Evolutionary conservation across 164 flowering plant genomes (phyloP), one percentile per base, ranked within the genome.

Genomic region (Sedum album): DNA sequence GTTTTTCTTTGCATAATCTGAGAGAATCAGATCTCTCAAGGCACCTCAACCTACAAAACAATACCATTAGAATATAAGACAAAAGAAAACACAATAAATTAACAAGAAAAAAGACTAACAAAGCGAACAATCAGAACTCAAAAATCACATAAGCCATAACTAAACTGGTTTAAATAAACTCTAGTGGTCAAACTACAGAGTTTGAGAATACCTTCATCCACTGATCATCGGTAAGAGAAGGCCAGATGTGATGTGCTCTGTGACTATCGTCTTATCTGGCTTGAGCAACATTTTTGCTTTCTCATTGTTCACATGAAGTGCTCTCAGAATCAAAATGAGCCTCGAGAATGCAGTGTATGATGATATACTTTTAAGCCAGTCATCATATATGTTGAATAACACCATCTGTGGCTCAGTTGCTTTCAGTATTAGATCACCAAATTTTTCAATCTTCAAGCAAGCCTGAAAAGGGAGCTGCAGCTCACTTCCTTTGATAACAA

Each of bases 391-490:
- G 74, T 92, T 95, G 81, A 95, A 95, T 73, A 95, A 70, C 76
- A 95, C 98, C 99, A 95, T 95, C 65, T 95, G 99, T 0, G 99
- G 99, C 69, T 95, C 99, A 0, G 99, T 88, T 28, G 99, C 99
- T 82, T 92, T 95, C 78, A 95, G 73, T 73, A 95, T 95, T 70
- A 95, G 72, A 74, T 95, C 99, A 65, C 99, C 99, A 81, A 92
- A 95, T 72, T 95, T 95, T 78, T 95, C 99, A 62, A 95, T 95
- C 81, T 95, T 95, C 80, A 95, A 78, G 79, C 99, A 95, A 18
- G 99, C 99, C 75, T 95, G 99, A 86, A 95, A 95, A 1, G 99
- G 99, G 65, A 95, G 79, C 75, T 95, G 99, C 73, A 95, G 84
- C 77, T 95, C 99, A 83, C 99, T 95, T 75, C 99, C 99, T 71